phyloP scores from a whole-genome alignment of 2,329 filamentous ascomycete genomes.

The Cladophialophora bantiana region DNA sequence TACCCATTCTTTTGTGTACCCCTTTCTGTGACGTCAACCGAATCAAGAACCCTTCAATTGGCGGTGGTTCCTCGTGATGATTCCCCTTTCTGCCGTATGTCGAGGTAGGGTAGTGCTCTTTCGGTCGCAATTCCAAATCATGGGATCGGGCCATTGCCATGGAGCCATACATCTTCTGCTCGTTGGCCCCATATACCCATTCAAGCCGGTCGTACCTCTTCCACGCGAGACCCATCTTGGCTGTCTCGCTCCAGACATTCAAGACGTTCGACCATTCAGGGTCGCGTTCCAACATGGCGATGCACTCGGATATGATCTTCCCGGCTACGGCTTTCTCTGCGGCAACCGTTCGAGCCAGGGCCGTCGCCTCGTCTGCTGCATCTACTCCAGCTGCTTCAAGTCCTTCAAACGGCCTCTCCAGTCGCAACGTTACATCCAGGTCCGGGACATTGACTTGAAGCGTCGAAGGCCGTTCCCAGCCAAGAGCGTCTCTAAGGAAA shows the following conservation, averaged over 20 bases:
- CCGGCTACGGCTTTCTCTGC: constrained; percentile 64
- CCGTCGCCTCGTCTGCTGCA: constrained; percentile 52
- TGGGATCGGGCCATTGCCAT: constrained; percentile 72
- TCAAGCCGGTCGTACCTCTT: constrained; percentile 73
- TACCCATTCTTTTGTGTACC: constrained; percentile 63
- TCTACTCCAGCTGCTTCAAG: constrained; percentile 51
- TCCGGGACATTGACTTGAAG: constrained; percentile 70
- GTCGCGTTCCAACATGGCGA: constrained; percentile 64
- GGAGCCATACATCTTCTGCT: constrained; percentile 72
- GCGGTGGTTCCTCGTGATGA: constrained; percentile 63
- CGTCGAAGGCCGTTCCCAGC: constrained; percentile 62
- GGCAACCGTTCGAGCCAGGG: constrained; percentile 44
- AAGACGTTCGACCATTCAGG: constrained; percentile 67
- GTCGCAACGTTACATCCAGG: constrained; percentile 63
- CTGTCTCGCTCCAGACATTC: constrained; percentile 63
- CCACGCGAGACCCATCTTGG: constrained; percentile 71
- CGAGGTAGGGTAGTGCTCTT: constrained; percentile 67
- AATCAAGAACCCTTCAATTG: constrained; percentile 71
- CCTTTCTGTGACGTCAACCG: constrained; percentile 70
- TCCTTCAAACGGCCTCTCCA: constrained; percentile 66
- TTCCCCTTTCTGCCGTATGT: constrained; percentile 48
- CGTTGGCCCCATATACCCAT: constrained; percentile 71
- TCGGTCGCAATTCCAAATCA: constrained; percentile 70
- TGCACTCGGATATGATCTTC: constrained; percentile 63
- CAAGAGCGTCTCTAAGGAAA: constrained; percentile 66